Percentiles rank a stretch among this genome's conserved stretches.
phyloP scores from a whole-genome alignment of 2,329 filamentous ascomycete species.

The Pseudogymnoascus sp. region DNA sequence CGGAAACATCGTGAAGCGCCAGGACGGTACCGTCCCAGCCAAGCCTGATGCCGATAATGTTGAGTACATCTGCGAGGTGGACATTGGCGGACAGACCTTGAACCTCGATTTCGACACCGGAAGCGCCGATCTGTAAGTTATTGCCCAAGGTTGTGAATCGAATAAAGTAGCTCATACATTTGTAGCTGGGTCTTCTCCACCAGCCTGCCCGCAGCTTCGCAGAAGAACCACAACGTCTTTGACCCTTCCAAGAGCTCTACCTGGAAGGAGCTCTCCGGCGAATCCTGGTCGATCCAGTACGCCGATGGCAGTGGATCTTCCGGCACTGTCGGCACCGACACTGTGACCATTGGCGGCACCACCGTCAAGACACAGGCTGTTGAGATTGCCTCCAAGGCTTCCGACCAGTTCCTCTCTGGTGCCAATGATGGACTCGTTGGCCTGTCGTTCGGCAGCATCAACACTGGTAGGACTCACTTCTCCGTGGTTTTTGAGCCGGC shows the following conservation, averaged over 20 bases:
- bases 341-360: constrained; percentile 28
- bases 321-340: constrained; percentile 28
- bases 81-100: constrained; percentile 25
- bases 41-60: constrained; percentile 19
- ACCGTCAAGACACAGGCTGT: constrained; percentile 27
- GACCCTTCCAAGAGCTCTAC: constrained; percentile 22
- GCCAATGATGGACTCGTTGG: constrained; percentile 53
- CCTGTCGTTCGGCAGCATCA: constrained; percentile 37
- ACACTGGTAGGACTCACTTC: constrained; percentile 20
- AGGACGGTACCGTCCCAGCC: constrained; percentile 22
- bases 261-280: constrained; percentile 21
- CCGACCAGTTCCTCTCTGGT: constrained; percentile 26
- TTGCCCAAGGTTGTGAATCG: background rate
- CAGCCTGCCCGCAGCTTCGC: constrained; percentile 15
- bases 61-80: constrained; percentile 24
- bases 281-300: constrained; percentile 26
- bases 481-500: background rate
- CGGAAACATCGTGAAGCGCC: constrained; percentile 22
- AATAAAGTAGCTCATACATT: background rate
- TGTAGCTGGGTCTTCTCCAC: constrained; percentile 28
- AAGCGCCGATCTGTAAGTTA: constrained; percentile 26
- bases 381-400: constrained; percentile 27
- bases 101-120: constrained; percentile 29
- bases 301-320: constrained; percentile 31
- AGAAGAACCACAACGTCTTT: constrained; percentile 20